These are phyloP conservation scores for Wickerhamiella alocasiicola DNA, from an alignment of 805 yeast species.

Conservation along the genomic window DNA sequence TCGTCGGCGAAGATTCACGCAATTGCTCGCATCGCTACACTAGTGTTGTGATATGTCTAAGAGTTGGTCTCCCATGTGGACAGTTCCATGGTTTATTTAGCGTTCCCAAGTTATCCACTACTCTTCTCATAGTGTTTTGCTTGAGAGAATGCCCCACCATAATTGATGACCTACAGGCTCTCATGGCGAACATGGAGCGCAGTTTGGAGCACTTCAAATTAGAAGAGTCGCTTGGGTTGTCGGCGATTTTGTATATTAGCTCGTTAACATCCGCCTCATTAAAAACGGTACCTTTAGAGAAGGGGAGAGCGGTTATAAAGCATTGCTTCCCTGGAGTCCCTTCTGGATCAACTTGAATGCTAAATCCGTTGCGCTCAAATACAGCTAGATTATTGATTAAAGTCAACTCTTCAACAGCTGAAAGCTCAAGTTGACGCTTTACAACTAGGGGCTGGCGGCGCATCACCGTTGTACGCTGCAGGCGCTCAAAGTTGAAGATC, in stretches of 20 bases:
- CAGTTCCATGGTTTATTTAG: conserved; percentile 87
- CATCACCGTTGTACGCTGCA: conserved; percentile 44
- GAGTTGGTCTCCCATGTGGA: conserved; percentile 97
- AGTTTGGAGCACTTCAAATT: conserved; percentile 59
- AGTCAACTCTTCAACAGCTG: conserved; percentile 63
- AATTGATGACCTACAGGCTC: conserved; percentile 87
- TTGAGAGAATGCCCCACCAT: conserved; percentile 79
- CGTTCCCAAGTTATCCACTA: conserved; percentile 54
- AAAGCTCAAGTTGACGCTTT: conserved; percentile 47
- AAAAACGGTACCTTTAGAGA: conserved; percentile 57
- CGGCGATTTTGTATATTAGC: conserved; percentile 52
- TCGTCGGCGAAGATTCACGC: too few species aligned
- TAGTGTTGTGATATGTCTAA: conserved; percentile 69
- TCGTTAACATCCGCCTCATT: conserved; percentile 59
- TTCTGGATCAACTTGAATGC: conserved; percentile 38
- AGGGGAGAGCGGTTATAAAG: conserved; percentile 51
- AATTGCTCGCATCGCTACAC: too few species aligned
- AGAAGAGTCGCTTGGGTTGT: conserved; percentile 34
- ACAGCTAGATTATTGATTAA: conserved; percentile 47
- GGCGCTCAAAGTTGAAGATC: conserved; percentile 73
- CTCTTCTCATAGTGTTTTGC: conserved; percentile 45
- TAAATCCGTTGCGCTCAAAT: conserved; percentile 70
- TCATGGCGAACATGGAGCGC: conserved; percentile 77
- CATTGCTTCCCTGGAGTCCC: conserved; percentile 46
- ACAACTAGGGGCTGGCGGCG: conserved; percentile 58